These are phyloP conservation scores for Termitomyces sp. DNA, from an alignment of 768 basidiomycete genomes.

Conservation along the genomic window DNA sequence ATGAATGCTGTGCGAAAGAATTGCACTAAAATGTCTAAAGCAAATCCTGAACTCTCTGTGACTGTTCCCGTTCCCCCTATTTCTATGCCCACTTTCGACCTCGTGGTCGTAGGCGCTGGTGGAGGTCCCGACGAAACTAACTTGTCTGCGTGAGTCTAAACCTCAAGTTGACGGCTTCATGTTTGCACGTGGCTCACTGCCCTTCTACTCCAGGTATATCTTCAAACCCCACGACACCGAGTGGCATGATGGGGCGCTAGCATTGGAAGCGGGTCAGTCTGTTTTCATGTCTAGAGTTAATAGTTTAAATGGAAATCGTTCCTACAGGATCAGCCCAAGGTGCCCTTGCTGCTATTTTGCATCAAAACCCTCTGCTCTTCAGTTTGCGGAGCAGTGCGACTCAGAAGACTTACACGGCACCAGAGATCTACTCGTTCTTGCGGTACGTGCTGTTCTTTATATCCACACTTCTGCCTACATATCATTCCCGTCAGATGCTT, in stretches of 20 bases:
- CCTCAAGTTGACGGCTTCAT: constrained; percentile 5
- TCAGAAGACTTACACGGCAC: constrained; percentile 31
- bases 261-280: constrained; percentile 80
- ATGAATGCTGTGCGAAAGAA: constrained; percentile 8
- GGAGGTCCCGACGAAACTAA: constrained; percentile 92
- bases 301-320: neutral
- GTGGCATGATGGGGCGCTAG: constrained; percentile 83
- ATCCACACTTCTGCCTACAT: constrained; percentile 1
- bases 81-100: constrained; percentile 53
- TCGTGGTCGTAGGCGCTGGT: constrained; percentile 77
- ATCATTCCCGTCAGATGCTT: constrained; percentile 55
- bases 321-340: constrained; percentile 80
- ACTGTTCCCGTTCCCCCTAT: constrained; percentile 2
- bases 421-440: constrained; percentile 53
- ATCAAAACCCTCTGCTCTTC: constrained; percentile 54
- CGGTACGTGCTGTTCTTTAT: constrained; percentile 29
- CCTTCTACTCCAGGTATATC: constrained; percentile 62
- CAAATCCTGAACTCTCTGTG: constrained; percentile 7
- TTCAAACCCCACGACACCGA: constrained; percentile 61
- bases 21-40: constrained; percentile 8
- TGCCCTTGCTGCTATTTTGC: constrained; percentile 61
- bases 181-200: constrained; percentile 14
- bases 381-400: constrained; percentile 22
- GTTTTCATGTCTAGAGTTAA: neutral
- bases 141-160: constrained; percentile 67